These are phyloP conservation scores for Alternaria arbusti DNA, from an alignment of 2,329 filamentous ascomycete genomes.

Conservation along the genomic window DNA sequence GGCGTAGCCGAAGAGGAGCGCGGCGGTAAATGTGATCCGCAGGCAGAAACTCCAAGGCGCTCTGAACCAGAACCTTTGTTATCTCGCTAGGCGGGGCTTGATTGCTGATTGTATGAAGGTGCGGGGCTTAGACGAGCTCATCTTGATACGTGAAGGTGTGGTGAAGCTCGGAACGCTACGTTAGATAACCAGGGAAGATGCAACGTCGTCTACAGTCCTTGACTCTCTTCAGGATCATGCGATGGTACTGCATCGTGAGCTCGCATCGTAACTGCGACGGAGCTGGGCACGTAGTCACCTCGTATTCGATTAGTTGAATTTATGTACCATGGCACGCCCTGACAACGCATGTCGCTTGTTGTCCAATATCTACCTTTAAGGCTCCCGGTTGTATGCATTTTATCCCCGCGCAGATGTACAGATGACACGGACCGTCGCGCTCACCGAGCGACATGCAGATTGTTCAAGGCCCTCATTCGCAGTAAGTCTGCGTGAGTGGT, in stretches of 20 bases:
- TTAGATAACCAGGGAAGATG: slow-evolving; percentile 24
- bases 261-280: slow-evolving; percentile 7
- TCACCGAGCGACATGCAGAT: slow-evolving; percentile 21
- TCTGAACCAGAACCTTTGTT: slow-evolving; percentile 1
- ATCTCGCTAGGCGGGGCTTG: slow-evolving; percentile 13
- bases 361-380: slow-evolving; percentile 17
- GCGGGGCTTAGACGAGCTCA: slow-evolving; percentile 14
- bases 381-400: slow-evolving; percentile 17
- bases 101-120: slow-evolving; percentile 8
- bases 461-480: slow-evolving; percentile 19
- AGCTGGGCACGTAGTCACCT: slow-evolving; percentile 23
- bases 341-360: slow-evolving; percentile 14
- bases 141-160: slow-evolving; percentile 13
- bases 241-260: neutral
- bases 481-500: slow-evolving; percentile 20
- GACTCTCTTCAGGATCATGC: slow-evolving; percentile 8
- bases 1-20: slow-evolving; percentile 1
- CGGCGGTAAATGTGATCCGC: slow-evolving; percentile 12
- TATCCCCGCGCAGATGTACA: slow-evolving; percentile 18
- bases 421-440: slow-evolving; percentile 31
- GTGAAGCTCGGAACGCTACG: slow-evolving; percentile 32
- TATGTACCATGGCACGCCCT: neutral
- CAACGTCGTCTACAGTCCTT: slow-evolving; percentile 16
- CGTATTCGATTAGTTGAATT: slow-evolving; percentile 11
- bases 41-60: neutral